Conservation (phyloP, 495 filamentous ascomycete genomes). For the Neurospora pannonica region DNA sequence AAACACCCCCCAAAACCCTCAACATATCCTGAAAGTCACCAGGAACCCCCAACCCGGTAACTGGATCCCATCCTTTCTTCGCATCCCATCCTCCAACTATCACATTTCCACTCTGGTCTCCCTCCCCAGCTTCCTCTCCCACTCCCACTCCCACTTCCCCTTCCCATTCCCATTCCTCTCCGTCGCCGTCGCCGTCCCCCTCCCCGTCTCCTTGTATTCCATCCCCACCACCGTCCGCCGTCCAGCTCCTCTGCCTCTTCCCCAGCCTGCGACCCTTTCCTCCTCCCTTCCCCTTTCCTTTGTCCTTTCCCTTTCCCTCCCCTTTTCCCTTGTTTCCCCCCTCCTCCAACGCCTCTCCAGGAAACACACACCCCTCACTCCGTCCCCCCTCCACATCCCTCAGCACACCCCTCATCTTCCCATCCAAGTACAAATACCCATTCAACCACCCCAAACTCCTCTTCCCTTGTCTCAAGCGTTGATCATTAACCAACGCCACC, state of each 20-base stretch:
- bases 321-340: too few species aligned
- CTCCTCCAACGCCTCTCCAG: slow-evolving; percentile 9
- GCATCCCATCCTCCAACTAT: neutral
- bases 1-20: neutral
- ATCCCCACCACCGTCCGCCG: neutral
- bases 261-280: neutral
- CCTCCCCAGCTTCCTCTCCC: neutral
- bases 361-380: slow-evolving; percentile 26
- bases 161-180: neutral
- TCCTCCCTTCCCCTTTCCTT: neutral
- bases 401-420: slow-evolving; percentile 15
- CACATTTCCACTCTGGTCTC: neutral
- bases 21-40: neutral
- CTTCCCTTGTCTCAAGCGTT: slow-evolving; percentile 29
- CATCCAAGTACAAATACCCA: slow-evolving; percentile 21
- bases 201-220: neutral
- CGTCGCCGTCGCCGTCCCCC: fast-evolving
- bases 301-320: neutral
- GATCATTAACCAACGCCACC: slow-evolving; percentile 31
- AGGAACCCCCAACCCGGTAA: neutral
- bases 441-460: slow-evolving; percentile 32
- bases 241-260: neutral
- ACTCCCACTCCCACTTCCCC: neutral
- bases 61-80: neutral
- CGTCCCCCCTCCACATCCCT: slow-evolving; percentile 23